These are phyloP conservation scores for Trypanosoma rangeli DNA, from an alignment of 208 protist genomes.

Conservation along the genomic window DNA sequence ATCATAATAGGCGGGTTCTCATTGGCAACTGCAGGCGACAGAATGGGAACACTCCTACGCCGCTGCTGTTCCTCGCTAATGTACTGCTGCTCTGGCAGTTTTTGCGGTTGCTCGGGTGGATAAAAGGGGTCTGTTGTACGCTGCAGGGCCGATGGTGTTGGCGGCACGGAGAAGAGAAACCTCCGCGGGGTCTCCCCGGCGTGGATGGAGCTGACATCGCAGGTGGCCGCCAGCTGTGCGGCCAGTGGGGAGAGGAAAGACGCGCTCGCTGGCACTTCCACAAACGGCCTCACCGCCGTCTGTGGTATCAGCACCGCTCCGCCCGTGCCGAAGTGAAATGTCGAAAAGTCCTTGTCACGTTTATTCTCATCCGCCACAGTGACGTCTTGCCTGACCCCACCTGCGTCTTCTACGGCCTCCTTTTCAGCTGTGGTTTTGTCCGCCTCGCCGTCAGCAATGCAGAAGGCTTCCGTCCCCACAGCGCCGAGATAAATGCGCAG, in stretches of 20 bases:
- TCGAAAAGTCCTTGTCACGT: slow-evolving; percentile 2
- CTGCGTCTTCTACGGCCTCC: not conserved
- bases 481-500: slow-evolving; percentile 32
- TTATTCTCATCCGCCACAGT: not conserved
- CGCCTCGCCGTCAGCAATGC: slow-evolving; percentile 6
- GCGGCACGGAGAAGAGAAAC: slow-evolving; percentile 12
- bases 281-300: not conserved
- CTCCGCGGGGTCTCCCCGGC: slow-evolving; percentile 10
- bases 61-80: not conserved
- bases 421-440: not conserved
- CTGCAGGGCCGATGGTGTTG: slow-evolving; percentile 10
- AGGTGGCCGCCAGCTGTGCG: not conserved
- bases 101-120: not conserved
- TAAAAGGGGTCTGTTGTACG: not conserved
- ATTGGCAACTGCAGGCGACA: slow-evolving; percentile 1
- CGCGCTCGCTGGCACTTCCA: slow-evolving; percentile 15
- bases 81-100: not conserved
- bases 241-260: slow-evolving; percentile 7
- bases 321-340: not conserved
- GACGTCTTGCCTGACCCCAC: not conserved
- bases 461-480: slow-evolving; percentile 8
- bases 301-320: not conserved
- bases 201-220: slow-evolving; percentile 26
- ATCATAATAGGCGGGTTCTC: not conserved
- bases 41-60: not conserved